Evolutionary conservation across 2,329 filamentous ascomycete genomes (phyloP), one percentile per base, ranked within the genome.

Genomic region (Phyllosticta citrichinensis): DNA sequence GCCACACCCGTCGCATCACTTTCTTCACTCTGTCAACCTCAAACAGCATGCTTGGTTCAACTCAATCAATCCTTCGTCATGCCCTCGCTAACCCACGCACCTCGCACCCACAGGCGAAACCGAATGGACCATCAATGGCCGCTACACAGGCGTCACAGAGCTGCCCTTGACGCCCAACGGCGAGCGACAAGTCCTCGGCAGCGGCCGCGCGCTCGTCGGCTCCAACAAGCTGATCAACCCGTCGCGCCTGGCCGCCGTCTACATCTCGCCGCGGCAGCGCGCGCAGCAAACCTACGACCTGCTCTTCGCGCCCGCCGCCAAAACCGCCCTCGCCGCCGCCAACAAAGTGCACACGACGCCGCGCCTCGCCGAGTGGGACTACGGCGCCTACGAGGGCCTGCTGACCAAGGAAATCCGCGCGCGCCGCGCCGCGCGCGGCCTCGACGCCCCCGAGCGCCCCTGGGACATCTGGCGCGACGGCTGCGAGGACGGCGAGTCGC

Each of bases 381-480:
- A 96, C 70, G 91, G 89, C 53, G 83, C 87, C 66, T 96, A 95
- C 70, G 90, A 96, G 75, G 91, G 91, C 9, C 81, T 94, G 70
- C 90, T 87, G 40, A 87, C 81, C 64, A 75, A 80, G 17, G 79
- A 90, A 65, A 95, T 95, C 69, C 79, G 82, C 33, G 27, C 25
- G 0, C 47, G 77, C 62, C 81, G 89, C 56, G 79, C 78, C 58
- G 75, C 83, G 61, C 77, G 83, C 62, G 88, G 88, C 0, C 69
- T 83, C 19, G 8, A 76, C 81, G 20, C 60, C n/a, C n/a, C n/a
- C 12, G 75, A 79, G n/a, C 66, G 77, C 3, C 72, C 75, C 24
- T 95, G 90, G 90, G 88, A 94, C 75, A 95, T 96, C 65, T 96
- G 91, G 91, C 79, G 78, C n/a, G 90, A 95, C 70, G 91, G 91